These are phyloP conservation scores for Flammula alnicola DNA, from an alignment of 1,284 basidiomycete genomes.

Conservation along the genomic window DNA sequence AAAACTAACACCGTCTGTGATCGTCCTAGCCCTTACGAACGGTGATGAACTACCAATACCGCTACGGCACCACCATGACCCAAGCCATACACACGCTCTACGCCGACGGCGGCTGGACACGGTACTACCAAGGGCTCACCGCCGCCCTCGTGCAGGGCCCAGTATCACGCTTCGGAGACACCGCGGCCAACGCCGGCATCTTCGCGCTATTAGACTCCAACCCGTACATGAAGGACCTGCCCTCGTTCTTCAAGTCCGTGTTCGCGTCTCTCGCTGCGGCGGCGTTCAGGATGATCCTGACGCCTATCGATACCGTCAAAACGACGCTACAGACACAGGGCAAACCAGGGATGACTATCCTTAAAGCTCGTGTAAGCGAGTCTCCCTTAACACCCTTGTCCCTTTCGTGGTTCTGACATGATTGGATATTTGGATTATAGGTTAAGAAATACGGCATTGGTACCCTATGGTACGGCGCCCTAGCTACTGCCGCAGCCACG, in stretches of 20 bases:
- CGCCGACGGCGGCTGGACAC: constrained; percentile 75
- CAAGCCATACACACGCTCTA: constrained; percentile 71
- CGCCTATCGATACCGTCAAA: constrained; percentile 90
- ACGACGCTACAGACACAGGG: constrained; percentile 93
- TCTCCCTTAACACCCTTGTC: neutral
- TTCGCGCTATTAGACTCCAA: constrained; percentile 77
- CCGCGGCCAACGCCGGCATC: constrained; percentile 84
- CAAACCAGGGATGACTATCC: constrained; percentile 63
- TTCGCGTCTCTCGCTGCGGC: constrained; percentile 77
- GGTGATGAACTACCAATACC: constrained; percentile 92
- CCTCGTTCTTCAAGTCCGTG: constrained; percentile 66
- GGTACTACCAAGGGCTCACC: constrained; percentile 83
- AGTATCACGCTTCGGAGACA: constrained; percentile 84
- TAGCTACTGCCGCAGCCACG: constrained; percentile 88
- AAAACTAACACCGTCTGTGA: neutral
- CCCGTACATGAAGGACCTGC: constrained; percentile 65
- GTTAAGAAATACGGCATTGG: constrained; percentile 76
- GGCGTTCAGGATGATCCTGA: constrained; percentile 81
- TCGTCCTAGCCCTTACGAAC: constrained; percentile 69
- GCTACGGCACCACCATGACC: constrained; percentile 78
- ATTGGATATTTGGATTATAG: constrained; percentile 40
- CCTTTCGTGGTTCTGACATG: no score
- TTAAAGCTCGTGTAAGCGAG: constrained; percentile 62
- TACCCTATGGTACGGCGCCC: constrained; percentile 85
- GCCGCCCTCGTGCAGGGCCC: constrained; percentile 86